Percentiles rank a stretch among this genome's conserved stretches.
Evolutionary conservation across 1,139 yeast genomes (phyloP).

Genomic region (Geotrichum restrictum): DNA sequence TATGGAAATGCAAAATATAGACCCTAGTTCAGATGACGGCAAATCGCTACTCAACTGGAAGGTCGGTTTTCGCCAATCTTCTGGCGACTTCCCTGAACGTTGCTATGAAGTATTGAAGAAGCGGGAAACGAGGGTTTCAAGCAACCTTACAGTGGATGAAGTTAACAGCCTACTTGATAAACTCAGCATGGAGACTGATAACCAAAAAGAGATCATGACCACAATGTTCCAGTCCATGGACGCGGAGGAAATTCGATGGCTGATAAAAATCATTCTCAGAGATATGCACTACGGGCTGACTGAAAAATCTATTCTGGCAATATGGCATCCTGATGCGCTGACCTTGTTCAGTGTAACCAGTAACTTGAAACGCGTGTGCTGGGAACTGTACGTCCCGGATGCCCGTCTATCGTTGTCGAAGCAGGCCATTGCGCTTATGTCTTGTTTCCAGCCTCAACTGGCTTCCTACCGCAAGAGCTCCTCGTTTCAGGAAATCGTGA

Average conservation of each 20-base stretch:
- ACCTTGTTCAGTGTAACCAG: slow-evolving; percentile 64
- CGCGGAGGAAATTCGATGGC: slow-evolving; percentile 64
- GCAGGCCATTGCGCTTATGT: slow-evolving; percentile 26
- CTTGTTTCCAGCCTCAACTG: slow-evolving; percentile 66
- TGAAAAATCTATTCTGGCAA: slow-evolving; percentile 56
- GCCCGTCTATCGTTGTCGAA: slow-evolving; percentile 13
- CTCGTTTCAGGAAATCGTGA: slow-evolving; percentile 50
- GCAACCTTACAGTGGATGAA: slow-evolving; percentile 49
- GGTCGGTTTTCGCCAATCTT: slow-evolving; percentile 36
- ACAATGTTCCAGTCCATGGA: slow-evolving; percentile 55
- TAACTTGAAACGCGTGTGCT: slow-evolving; percentile 58
- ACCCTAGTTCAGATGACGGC: slow-evolving; percentile 50
- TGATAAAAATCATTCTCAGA: slow-evolving; percentile 64
- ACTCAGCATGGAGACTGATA: slow-evolving; percentile 34
- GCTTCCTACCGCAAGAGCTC: slow-evolving; percentile 51
- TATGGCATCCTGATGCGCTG: slow-evolving; percentile 81
- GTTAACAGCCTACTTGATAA: slow-evolving; percentile 57
- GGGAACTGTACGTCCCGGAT: slow-evolving; percentile 48
- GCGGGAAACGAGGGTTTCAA: slow-evolving; percentile 40
- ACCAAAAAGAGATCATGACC: slow-evolving; percentile 42
- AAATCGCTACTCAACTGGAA: slow-evolving; percentile 48
- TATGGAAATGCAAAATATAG: slow-evolving; percentile 46
- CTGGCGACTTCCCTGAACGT: slow-evolving; percentile 44
- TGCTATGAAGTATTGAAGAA: slow-evolving; percentile 40
- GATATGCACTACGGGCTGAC: slow-evolving; percentile 50